phyloP scores from a whole-genome alignment of 441 rosid genomes.

The Mallotus repandus region DNA sequence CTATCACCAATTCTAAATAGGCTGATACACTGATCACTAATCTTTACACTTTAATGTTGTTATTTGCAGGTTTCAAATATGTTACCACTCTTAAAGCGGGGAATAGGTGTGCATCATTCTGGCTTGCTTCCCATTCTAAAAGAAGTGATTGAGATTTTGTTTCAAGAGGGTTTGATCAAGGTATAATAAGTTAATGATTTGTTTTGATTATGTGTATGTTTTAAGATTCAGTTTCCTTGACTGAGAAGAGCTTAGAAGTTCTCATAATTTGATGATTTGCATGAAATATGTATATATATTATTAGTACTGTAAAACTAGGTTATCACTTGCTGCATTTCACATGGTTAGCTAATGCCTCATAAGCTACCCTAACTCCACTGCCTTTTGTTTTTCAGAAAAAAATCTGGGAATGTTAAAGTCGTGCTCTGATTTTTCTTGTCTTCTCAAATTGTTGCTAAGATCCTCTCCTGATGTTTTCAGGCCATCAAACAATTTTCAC shows the following conservation, averaged over 20 bases:
- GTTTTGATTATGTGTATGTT: slow-evolving; percentile 3
- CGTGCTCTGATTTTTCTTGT: background rate
- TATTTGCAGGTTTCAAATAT: slow-evolving; percentile 78
- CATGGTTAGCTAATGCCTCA: background rate
- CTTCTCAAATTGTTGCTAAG: slow-evolving; percentile 1
- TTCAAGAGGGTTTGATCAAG: slow-evolving; percentile 97
- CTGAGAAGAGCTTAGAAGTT: background rate
- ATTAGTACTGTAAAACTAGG: too few species aligned
- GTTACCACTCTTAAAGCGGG: slow-evolving; percentile 94
- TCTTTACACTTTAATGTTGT: slow-evolving; percentile 7
- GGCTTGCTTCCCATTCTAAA: slow-evolving; percentile 97
- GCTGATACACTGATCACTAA: background rate
- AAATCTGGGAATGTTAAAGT: background rate
- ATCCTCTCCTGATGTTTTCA: background rate
- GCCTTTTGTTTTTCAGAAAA: too few species aligned
- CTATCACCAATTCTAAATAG: background rate
- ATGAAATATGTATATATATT: background rate
- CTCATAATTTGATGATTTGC: background rate
- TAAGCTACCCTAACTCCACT: background rate
- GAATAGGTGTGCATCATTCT: slow-evolving; percentile 98
- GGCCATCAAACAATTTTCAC: background rate
- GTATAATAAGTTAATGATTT: slow-evolving; percentile 34
- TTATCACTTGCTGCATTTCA: background rate
- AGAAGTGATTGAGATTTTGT: slow-evolving; percentile 96
- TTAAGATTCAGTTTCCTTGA: background rate